Evolutionary conservation across 2,329 filamentous ascomycete genomes (phyloP).

Genomic region (Thielaviopsis euricoi): DNA sequence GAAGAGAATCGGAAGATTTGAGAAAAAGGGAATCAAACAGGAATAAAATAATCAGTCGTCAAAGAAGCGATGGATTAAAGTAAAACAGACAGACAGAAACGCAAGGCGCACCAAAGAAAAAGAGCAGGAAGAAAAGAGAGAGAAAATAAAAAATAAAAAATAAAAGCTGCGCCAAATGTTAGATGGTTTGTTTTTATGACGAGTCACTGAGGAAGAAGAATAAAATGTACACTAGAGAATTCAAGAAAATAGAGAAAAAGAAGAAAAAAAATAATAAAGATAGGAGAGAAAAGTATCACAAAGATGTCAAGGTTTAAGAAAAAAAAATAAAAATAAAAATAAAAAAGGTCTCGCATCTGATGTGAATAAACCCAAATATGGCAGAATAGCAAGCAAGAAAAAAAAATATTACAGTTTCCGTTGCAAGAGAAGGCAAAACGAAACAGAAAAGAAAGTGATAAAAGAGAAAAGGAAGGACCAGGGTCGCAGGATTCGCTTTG

Average conservation of each 20-base stretch:
- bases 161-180: neutral
- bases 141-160: no score
- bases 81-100: neutral
- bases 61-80: neutral
- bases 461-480: neutral
- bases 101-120: neutral
- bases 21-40: neutral
- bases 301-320: neutral
- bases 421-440: no score
- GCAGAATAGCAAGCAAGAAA: neutral
- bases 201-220: neutral
- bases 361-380: no score
- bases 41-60: neutral
- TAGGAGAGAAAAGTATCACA: neutral
- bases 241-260: neutral
- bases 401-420: neutral
- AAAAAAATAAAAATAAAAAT: neutral
- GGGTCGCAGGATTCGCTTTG: neutral
- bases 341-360: neutral
- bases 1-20: neutral
- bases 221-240: neutral
- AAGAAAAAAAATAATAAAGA: neutral
- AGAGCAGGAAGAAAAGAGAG: no score
- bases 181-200: neutral
- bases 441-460: no score